Base-by-base conservation (phyloP, 2,329 filamentous ascomycete species). In the Capronia coronata region DNA sequence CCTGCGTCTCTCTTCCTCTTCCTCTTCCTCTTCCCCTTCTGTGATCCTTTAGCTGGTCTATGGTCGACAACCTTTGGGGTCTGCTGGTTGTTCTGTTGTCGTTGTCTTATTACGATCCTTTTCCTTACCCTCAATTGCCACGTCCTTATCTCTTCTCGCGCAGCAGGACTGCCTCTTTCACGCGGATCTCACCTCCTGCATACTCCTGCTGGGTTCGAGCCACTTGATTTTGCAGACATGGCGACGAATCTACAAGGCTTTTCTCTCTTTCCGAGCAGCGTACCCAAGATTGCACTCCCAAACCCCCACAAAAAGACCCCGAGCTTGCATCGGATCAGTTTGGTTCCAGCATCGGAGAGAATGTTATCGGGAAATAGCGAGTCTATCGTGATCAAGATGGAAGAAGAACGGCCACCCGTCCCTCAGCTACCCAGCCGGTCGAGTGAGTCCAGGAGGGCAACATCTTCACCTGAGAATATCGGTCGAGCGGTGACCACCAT, bases 301-400 rank as follows among this genome's bases (percentile, higher is more conserved):
- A 59, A 56, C 40, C 58, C 57, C 43, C 58, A 58, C 38, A 53
- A 55, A 37, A 58, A 51, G 21, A 52, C 48, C 8, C 57, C 58
- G 23, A 61, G 57, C 48, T 32, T 61, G 19, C 56, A 58, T 40
- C 47, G 54, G 21, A 51, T 56, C 40, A 54, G 50, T 30, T 25
- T 49, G 14, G 16, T 56, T 18, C 30, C 47, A 8, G 42, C 45
- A 10, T 43, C 54, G 34, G 48, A 56, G n/a, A 41, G 23, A 27
- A 38, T 46, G 13, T 29, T 52, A 2, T 54, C 54, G 25, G 40
- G 46, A 11, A 49, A 49, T 45, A 39, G 42, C 13, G 53, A 56
- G 18, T 54, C 54, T 3, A 45, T 54, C 27, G 45, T 56, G 3
- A 49, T 56, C 27, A 56, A 54, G 35, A 54, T 55, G 46, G 54